These are phyloP conservation scores for Luvunga scandens DNA, from an alignment of 345 rosid species.

Conservation along the genomic window DNA sequence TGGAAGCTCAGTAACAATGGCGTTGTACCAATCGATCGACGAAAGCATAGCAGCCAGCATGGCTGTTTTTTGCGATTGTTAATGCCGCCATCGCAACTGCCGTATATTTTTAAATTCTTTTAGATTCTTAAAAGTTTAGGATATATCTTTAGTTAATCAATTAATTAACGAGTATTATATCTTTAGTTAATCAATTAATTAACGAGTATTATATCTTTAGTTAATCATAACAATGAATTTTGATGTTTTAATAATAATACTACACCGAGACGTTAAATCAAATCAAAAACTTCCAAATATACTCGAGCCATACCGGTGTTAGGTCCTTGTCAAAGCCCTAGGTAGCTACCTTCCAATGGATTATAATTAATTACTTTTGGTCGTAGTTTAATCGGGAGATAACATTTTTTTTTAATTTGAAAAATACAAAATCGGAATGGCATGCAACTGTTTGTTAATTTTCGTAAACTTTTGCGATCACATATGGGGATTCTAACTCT, in stretches of 20 bases:
- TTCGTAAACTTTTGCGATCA: no score
- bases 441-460: neutral
- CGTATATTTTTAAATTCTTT: neutral
- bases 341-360: neutral
- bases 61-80: neutral
- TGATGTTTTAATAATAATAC: neutral
- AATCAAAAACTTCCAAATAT: neutral
- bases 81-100: neutral
- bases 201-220: neutral
- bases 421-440: neutral
- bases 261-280: neutral
- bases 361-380: neutral
- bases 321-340: neutral
- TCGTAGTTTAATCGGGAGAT: neutral
- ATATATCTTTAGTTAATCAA: neutral
- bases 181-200: neutral
- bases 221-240: neutral
- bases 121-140: neutral
- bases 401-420: neutral
- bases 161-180: neutral
- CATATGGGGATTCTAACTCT: neutral
- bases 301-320: neutral
- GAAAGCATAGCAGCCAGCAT: neutral
- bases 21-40: neutral
- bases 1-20: neutral